A percentile compares a stretch with the other conserved stretches of the same genome.
Evolutionary conservation across 768 basidiomycete genomes (phyloP).

Genomic region (Mycena indigotica): DNA sequence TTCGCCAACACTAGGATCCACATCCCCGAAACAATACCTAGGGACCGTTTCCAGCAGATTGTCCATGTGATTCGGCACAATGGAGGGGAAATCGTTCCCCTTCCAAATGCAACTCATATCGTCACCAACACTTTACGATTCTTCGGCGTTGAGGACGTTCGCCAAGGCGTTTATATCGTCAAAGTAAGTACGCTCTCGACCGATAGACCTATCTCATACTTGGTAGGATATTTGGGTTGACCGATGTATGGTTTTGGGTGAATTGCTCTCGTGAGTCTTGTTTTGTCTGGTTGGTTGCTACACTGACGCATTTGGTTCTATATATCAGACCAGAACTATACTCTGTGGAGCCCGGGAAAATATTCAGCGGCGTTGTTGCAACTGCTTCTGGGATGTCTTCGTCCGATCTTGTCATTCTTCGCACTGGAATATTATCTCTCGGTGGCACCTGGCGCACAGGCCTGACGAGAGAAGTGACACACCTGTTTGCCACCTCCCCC

Average conservation of each 20-base stretch:
- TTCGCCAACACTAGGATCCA: constrained; percentile 17
- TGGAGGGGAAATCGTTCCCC: constrained; percentile 43
- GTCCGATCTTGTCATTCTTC: constrained; percentile 71
- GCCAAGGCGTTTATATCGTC: constrained; percentile 22
- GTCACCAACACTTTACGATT: constrained; percentile 59
- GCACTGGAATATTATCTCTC: constrained; percentile 68
- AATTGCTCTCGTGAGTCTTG: constrained; percentile 54
- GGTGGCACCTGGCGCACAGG: constrained; percentile 82
- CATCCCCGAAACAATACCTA: constrained; percentile 52
- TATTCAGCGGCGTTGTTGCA: constrained; percentile 83
- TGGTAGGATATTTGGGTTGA: constrained; percentile 70
- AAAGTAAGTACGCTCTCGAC: constrained; percentile 37
- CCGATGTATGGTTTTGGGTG: constrained; percentile 58
- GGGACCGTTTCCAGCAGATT: constrained; percentile 45
- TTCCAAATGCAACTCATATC: constrained; percentile 52
- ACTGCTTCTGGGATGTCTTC: constrained; percentile 66
- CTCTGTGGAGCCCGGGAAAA: constrained; percentile 74
- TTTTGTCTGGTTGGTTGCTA: constrained; percentile 1
- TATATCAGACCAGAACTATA: constrained; percentile 52
- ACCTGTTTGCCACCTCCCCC: constrained; percentile 67
- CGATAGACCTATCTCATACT: not conserved
- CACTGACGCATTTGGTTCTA: no score
- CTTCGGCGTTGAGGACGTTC: constrained; percentile 26
- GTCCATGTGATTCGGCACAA: constrained; percentile 50
- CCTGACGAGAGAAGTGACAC: constrained; percentile 85